Percentiles rank a stretch among this genome's conserved stretches.
phyloP scores from a whole-genome alignment of 192 early-diverging fungal genomes.

The Borealophlyctis nickersoniae region DNA sequence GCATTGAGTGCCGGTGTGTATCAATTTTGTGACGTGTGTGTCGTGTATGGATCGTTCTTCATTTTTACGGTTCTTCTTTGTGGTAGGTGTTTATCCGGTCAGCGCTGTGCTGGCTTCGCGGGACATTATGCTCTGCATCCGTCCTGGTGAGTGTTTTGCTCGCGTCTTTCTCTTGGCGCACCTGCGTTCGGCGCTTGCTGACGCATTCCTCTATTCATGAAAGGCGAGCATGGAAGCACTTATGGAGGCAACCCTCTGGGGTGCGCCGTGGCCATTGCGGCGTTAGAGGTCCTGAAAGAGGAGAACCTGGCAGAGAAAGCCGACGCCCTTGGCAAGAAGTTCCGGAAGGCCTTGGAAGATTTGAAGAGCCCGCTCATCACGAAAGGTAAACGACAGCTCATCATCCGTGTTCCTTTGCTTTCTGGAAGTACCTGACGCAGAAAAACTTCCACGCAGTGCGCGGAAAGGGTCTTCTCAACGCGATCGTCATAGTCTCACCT shows the following conservation, averaged over 20 bases:
- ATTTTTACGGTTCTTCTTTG: neutral
- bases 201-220: conserved; percentile 71
- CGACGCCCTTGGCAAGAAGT: conserved; percentile 73
- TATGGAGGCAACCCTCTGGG: conserved; percentile 98
- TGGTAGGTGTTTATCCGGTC: conserved; percentile 80
- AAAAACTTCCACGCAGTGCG: conserved; percentile 52
- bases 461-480: conserved; percentile 92
- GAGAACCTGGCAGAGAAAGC: conserved; percentile 84
- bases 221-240: conserved; percentile 95
- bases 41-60: too few species aligned
- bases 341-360: conserved; percentile 72
- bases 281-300: conserved; percentile 91
- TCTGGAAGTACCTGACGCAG: neutral
- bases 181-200: neutral
- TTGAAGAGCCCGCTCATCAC: conserved; percentile 75
- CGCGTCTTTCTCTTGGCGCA: neutral
- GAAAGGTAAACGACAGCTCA: conserved; percentile 6
- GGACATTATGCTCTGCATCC: conserved; percentile 51
- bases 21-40: too few species aligned
- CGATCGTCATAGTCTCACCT: conserved; percentile 84
- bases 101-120: conserved; percentile 84
- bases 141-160: conserved; percentile 26
- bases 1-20: conserved; percentile 84
- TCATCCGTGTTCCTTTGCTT: neutral
- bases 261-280: conserved; percentile 89